phyloP scores from a whole-genome alignment of 345 rosid species.

The Aquilaria malaccensis region DNA sequence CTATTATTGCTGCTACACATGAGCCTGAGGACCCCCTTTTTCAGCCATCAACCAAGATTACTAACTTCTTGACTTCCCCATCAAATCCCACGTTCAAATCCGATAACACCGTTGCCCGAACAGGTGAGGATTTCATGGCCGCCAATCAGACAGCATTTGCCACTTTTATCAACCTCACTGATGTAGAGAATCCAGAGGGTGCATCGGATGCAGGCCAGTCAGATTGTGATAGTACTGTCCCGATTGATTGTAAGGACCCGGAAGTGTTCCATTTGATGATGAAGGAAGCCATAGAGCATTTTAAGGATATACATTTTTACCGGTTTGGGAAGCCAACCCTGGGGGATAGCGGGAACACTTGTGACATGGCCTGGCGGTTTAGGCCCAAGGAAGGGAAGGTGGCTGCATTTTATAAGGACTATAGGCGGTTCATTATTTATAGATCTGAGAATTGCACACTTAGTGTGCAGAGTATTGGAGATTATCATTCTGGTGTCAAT shows the following conservation, averaged over 20 bases:
- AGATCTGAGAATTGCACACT: constrained; percentile 61
- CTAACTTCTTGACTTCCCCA: constrained; percentile 58
- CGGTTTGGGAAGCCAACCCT: constrained; percentile 65
- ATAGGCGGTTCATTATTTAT: constrained; percentile 59
- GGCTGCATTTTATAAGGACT: constrained; percentile 85
- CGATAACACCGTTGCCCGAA: constrained; percentile 57
- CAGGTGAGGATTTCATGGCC: constrained; percentile 85
- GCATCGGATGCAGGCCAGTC: constrained; percentile 3
- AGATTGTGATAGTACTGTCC: constrained; percentile 35
- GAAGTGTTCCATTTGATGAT: constrained; percentile 79
- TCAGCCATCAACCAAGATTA: constrained; percentile 68
- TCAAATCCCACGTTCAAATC: constrained; percentile 70
- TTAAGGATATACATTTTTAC: constrained; percentile 74
- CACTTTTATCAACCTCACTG: constrained; percentile 51
- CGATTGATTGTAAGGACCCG: constrained; percentile 69
- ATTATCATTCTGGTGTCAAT: constrained; percentile 83
- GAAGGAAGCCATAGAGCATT: constrained; percentile 65
- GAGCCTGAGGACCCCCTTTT: constrained; percentile 82
- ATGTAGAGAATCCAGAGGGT: constrained; percentile 30
- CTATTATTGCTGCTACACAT: constrained; percentile 80
- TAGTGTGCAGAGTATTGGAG: constrained; percentile 59
- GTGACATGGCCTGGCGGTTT: constrained; percentile 89
- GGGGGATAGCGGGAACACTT: constrained; percentile 38
- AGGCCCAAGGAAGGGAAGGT: constrained; percentile 92
- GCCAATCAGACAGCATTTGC: constrained; percentile 55